These are phyloP conservation scores for Vanrija sp. DNA, from an alignment of 1,284 basidiomycete genomes.

Conservation along the genomic window DNA sequence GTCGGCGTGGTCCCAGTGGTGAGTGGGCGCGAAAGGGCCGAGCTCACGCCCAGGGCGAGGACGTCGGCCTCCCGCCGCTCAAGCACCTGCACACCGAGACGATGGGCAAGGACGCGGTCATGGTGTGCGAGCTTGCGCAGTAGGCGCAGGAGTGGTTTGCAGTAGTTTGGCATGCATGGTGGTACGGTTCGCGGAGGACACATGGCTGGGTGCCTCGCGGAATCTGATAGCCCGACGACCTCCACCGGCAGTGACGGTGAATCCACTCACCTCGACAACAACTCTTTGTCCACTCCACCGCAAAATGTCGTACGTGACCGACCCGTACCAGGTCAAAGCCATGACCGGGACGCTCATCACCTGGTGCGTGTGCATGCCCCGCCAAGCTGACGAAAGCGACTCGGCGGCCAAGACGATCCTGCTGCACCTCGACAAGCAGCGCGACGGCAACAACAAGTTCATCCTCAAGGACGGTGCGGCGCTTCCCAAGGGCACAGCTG, in stretches of 20 bases:
- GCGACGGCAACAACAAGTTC: conserved; percentile 37
- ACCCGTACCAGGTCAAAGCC: conserved; percentile 20
- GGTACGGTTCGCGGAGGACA: background rate
- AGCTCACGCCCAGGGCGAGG: conserved; percentile 21
- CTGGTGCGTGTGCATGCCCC: conserved; percentile 3
- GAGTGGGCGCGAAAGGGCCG: conserved; percentile 2
- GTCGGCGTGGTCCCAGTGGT: conserved; percentile 52
- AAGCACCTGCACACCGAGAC: conserved; percentile 36
- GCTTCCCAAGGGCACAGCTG: background rate
- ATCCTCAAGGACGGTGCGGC: conserved; percentile 31
- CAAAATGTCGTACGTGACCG: background rate
- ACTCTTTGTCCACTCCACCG: background rate
- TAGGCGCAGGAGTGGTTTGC: no score
- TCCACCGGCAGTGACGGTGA: no score
- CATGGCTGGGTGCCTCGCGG: no score
- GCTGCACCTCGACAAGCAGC: conserved; percentile 32
- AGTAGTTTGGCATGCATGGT: background rate
- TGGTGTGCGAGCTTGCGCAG: conserved; percentile 27
- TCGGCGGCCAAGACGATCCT: conserved; percentile 47
- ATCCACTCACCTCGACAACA: background rate
- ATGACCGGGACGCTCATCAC: conserved; percentile 17
- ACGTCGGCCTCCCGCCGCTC: conserved; percentile 31
- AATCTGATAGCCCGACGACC: no score
- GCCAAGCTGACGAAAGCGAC: conserved; percentile 25
- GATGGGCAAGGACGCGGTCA: conserved; percentile 48